These are phyloP conservation scores for Gnomoniopsis smithogilvyi DNA, from an alignment of 2,329 filamentous ascomycete species.

Conservation along the genomic window DNA sequence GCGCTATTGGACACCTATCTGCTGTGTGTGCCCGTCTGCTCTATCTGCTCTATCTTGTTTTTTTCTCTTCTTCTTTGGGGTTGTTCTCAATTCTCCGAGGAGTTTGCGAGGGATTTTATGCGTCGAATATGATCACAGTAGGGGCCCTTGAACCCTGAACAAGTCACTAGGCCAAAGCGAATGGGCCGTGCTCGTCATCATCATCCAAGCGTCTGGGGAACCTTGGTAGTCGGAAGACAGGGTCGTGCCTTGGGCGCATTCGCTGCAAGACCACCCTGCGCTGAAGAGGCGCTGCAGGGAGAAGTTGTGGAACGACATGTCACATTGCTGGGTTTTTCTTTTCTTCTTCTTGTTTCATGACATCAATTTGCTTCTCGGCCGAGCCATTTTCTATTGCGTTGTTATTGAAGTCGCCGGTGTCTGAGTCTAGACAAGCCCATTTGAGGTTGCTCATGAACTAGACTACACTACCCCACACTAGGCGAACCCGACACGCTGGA, in stretches of 20 bases:
- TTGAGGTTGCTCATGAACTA: not conserved
- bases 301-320: too few species aligned
- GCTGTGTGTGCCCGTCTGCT: not conserved
- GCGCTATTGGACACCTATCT: not conserved
- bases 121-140: not conserved
- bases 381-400: too few species aligned
- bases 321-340: too few species aligned
- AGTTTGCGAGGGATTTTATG: not conserved
- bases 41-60: too few species aligned
- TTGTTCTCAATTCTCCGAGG: not conserved
- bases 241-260: not conserved
- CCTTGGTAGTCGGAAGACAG: not conserved
- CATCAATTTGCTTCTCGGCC: not conserved
- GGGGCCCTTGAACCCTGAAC: not conserved
- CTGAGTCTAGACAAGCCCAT: not conserved
- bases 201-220: not conserved
- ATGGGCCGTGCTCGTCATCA: not conserved
- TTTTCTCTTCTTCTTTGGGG: not conserved
- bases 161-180: not conserved
- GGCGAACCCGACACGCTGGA: slow-evolving; percentile 9
- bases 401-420: not conserved
- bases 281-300: not conserved
- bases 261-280: not conserved
- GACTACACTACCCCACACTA: not conserved
- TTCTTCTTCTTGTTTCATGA: not conserved